Conservation (phyloP, 306 rosid genomes). For the Crotalaria pallida region DNA sequence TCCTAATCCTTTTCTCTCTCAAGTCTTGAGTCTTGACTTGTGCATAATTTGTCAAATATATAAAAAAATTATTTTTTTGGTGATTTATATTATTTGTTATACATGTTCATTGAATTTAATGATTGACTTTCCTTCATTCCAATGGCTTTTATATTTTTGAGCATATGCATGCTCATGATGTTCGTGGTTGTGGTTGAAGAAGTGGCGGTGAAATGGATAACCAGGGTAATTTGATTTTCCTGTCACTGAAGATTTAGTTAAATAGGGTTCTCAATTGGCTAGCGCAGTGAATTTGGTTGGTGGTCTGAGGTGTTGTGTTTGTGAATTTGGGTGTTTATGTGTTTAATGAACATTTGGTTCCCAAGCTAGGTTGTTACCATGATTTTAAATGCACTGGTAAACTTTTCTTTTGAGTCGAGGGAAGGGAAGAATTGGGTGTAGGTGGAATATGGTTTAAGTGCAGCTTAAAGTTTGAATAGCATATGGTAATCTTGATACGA, state of each 20-base stretch:
- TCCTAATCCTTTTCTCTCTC: not conserved
- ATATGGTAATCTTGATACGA: not conserved
- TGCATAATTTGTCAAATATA: not conserved
- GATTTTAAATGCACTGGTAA: not conserved
- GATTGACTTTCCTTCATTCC: not conserved
- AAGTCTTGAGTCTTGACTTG: not conserved
- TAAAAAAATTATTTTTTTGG: not conserved
- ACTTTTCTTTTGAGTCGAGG: not conserved
- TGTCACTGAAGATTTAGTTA: not conserved
- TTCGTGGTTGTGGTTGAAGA: not conserved
- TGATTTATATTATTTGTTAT: not conserved
- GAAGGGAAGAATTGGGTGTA: not conserved
- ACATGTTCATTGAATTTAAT: constrained; percentile 5
- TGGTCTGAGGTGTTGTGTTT: not conserved
- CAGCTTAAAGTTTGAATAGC: not conserved
- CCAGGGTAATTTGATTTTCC: not conserved
- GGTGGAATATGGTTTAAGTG: not conserved
- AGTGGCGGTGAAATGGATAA: not conserved
- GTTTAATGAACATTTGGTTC: not conserved
- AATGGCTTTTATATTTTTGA: not conserved
- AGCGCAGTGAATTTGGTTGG: not conserved
- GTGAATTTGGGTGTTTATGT: too few relatives aligned
- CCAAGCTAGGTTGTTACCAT: not conserved
- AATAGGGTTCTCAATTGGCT: not conserved
- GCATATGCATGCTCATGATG: not conserved